phyloP scores from a whole-genome alignment of 176 grass and related monocot species.

The Cenchrus purpureus region DNA sequence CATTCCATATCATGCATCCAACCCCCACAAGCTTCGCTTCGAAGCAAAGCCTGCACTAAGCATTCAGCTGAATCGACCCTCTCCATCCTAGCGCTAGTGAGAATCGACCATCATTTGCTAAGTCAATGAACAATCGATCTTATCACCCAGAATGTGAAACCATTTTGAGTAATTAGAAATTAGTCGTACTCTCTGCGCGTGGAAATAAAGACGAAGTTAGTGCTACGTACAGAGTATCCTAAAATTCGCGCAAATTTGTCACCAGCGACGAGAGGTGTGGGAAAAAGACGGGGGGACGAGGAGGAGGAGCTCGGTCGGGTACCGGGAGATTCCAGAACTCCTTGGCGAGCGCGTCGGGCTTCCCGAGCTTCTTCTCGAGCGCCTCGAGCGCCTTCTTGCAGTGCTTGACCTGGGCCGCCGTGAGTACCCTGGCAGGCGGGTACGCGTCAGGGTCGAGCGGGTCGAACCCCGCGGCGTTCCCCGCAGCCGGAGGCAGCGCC shows the following conservation, averaged over 20 bases:
- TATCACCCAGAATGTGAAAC: background rate
- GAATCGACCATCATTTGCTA: background rate
- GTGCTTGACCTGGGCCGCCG: constrained; percentile 30
- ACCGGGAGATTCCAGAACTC: constrained; percentile 73
- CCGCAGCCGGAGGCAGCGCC: too few species aligned
- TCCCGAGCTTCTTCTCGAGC: constrained; percentile 59
- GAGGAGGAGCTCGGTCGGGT: background rate
- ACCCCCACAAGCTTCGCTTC: constrained; percentile 26
- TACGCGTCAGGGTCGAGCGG: constrained; percentile 13
- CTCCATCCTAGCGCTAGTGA: background rate
- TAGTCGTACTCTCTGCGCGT: background rate
- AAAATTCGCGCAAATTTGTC: too few species aligned
- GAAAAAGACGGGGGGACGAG: too few species aligned
- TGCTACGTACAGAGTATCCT: too few species aligned
- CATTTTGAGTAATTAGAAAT: background rate
- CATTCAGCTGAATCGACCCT: background rate
- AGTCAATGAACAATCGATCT: background rate
- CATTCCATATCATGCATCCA: background rate
- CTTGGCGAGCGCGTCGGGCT: constrained; percentile 33
- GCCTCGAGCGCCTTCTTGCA: constrained; percentile 59
- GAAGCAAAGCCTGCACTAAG: constrained; percentile 17
- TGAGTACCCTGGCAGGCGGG: constrained; percentile 21
- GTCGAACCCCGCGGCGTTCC: background rate
- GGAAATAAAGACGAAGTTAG: background rate
- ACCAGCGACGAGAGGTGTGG: too few species aligned